Evolutionary conservation across 352 stramenopile species (phyloP).

Genomic region (Pythium pectinolyticum): DNA sequence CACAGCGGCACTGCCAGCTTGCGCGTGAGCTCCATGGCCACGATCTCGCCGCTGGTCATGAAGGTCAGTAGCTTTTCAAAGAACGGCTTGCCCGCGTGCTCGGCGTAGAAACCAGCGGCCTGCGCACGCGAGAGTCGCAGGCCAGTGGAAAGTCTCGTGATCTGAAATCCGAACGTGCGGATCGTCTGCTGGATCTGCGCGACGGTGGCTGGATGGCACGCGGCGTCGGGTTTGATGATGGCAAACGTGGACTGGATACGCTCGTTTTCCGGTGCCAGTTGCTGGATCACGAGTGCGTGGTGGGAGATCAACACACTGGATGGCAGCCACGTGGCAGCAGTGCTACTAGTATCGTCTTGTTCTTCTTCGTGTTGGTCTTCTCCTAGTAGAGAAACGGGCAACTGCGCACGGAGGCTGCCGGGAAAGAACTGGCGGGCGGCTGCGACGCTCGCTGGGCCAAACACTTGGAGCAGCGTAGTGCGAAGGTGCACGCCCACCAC

Average conservation of each 20-base stretch:
- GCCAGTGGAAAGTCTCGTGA: constrained; percentile 39
- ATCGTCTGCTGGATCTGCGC: constrained; percentile 41
- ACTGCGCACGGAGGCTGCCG: constrained; percentile 42
- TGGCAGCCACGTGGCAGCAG: constrained; percentile 48
- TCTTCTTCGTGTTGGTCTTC: constrained; percentile 26
- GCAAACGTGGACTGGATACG: constrained; percentile 44
- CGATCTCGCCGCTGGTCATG: constrained; percentile 71
- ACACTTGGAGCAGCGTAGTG: constrained; percentile 33
- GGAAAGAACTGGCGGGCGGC: constrained; percentile 47
- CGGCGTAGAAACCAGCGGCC: constrained; percentile 57
- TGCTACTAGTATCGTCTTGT: too few species aligned
- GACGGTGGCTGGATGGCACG: constrained; percentile 32
- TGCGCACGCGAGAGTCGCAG: constrained; percentile 45
- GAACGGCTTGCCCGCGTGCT: constrained; percentile 63
- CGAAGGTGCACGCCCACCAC: constrained; percentile 49
- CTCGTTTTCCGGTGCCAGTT: constrained; percentile 16
- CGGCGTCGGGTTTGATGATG: constrained; percentile 66
- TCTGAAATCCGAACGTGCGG: constrained; percentile 53
- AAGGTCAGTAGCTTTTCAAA: constrained; percentile 55
- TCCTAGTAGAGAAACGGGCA: constrained; percentile 28
- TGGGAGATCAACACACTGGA: constrained; percentile 45
- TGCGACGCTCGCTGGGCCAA: constrained; percentile 40
- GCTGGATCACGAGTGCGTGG: constrained; percentile 13
- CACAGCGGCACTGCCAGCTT: constrained; percentile 60
- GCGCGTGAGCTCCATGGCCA: constrained; percentile 48